Evolutionary conservation across 805 yeast genomes (phyloP).

Genomic region (Sugiyamaella qingdaonensis): DNA sequence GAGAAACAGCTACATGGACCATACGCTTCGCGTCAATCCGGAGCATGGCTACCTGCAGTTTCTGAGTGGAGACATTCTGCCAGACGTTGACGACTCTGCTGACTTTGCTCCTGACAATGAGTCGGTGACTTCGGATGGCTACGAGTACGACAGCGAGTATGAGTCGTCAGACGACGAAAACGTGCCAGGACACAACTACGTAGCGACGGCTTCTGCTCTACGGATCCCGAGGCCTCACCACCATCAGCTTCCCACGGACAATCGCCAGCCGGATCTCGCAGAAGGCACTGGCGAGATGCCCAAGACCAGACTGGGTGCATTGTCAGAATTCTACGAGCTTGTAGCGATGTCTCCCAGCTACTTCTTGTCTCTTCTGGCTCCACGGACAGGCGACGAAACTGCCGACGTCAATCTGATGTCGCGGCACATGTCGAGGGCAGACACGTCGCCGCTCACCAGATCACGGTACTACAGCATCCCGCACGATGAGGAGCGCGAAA

Average conservation of each 20-base stretch:
- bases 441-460: constrained; percentile 10
- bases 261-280: background rate
- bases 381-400: constrained; percentile 27
- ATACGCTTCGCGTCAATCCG: constrained; percentile 15
- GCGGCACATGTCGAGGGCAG: constrained; percentile 25
- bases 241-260: background rate
- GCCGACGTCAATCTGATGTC: constrained; percentile 29
- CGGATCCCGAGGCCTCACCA: background rate
- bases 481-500: constrained; percentile 11
- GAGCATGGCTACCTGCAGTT: constrained; percentile 27
- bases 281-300: background rate
- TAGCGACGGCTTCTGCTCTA: background rate
- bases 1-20: constrained; percentile 12
- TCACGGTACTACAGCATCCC: constrained; percentile 4
- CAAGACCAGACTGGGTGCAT: background rate
- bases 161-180: constrained; percentile 19
- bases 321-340: constrained; percentile 18
- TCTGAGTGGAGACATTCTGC: constrained; percentile 29
- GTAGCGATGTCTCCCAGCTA: constrained; percentile 25
- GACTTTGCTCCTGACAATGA: constrained; percentile 27
- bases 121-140: constrained; percentile 9
- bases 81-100: constrained; percentile 38
- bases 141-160: constrained; percentile 20
- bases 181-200: background rate
- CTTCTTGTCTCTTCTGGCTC: constrained; percentile 25